Evolutionary conservation across 495 filamentous ascomycete genomes (phyloP), one percentile per base, ranked within the genome.

Genomic region (Xylaria nigripes): DNA sequence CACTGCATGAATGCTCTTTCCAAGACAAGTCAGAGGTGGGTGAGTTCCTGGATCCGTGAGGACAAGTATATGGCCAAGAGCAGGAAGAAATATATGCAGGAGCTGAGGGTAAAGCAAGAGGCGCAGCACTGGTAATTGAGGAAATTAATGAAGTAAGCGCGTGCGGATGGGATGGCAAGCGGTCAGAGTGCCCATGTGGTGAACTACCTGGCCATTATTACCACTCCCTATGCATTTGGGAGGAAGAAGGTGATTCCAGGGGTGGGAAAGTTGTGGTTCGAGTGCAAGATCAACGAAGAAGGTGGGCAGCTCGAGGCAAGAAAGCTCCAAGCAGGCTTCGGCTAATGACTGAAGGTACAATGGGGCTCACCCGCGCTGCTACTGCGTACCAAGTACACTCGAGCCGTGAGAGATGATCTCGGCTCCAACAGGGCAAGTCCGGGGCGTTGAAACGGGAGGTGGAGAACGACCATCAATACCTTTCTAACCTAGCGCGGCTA

Each of bases 161-260:
- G 27, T 5, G 27, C 10, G 27, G 50, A 57, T 58, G 61, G 45
- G 58, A 45, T 45, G 56, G 38, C 51, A 55, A 42, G 48, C 44
- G 49, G 48, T 60, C 48, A 48, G 49, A 42, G 10, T n/a, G n/a
- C n/a, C n/a, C n/a, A n/a, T n/a, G 50, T 32, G 23, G 18, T 48
- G 23, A 56, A 54, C 53, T 61, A 40, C 2, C 32, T 61, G 60
- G 48, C 59, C 55, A 57, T 64, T 59, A 67, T 49, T 57, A 57
- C 61, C 57, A 36, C 32, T 36, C 32, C 6, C 8, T 36, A 36
- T 13, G 15, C n/a, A n/a, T n/a, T n/a, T n/a, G n/a, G n/a, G 4
- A 36, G 13, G 32, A 6, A 36, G 4, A 61, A 55, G 45, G 30
- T 2, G 6, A 2, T 23, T 18, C 29, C 3, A 41, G 34, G 7